Percentiles rank a stretch among this genome's conserved stretches.
Conservation (phyloP, 305 asterid genomes). For the Euphrasia arctica region DNA sequence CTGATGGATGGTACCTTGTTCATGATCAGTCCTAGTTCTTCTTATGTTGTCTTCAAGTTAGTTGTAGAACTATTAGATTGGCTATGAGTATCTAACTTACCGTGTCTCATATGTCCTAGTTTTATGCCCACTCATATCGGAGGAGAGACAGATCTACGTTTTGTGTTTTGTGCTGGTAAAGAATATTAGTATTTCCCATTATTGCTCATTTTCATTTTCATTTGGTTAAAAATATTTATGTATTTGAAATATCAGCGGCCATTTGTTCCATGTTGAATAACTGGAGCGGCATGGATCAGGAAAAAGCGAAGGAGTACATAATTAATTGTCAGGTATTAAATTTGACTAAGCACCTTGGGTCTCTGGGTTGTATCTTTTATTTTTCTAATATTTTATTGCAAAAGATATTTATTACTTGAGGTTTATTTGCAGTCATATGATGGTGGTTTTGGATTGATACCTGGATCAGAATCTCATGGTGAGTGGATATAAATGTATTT, state of each 20-base stretch:
- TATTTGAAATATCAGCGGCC: slow-evolving; percentile 50
- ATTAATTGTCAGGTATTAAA: slow-evolving; percentile 69
- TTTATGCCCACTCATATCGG: slow-evolving; percentile 92
- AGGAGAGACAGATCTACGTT: slow-evolving; percentile 94
- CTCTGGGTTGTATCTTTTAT: slow-evolving; percentile 19
- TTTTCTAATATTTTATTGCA: slow-evolving; percentile 15
- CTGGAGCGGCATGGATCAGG: slow-evolving; percentile 92
- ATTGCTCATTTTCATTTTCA: slow-evolving; percentile 13
- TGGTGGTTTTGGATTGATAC: slow-evolving; percentile 90
- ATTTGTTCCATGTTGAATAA: slow-evolving; percentile 74
- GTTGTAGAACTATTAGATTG: background rate
- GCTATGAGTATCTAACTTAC: slow-evolving; percentile 25
- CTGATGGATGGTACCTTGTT: slow-evolving; percentile 69
- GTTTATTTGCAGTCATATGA: slow-evolving; percentile 81
- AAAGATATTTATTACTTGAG: slow-evolving; percentile 11
- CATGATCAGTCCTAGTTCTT: slow-evolving; percentile 7
- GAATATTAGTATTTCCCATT: slow-evolving; percentile 16
- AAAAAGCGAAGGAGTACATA: slow-evolving; percentile 79
- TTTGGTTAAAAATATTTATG: slow-evolving; percentile 20
- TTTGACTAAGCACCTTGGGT: slow-evolving; percentile 12
- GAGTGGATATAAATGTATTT: slow-evolving; percentile 37
- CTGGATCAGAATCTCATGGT: slow-evolving; percentile 98
- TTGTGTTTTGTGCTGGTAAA: slow-evolving; percentile 94
- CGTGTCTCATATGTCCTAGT: slow-evolving; percentile 38
- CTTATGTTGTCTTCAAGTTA: slow-evolving; percentile 1